These are phyloP conservation scores for Didymella arachidicola DNA, from an alignment of 2,329 filamentous ascomycete genomes.

Conservation along the genomic window DNA sequence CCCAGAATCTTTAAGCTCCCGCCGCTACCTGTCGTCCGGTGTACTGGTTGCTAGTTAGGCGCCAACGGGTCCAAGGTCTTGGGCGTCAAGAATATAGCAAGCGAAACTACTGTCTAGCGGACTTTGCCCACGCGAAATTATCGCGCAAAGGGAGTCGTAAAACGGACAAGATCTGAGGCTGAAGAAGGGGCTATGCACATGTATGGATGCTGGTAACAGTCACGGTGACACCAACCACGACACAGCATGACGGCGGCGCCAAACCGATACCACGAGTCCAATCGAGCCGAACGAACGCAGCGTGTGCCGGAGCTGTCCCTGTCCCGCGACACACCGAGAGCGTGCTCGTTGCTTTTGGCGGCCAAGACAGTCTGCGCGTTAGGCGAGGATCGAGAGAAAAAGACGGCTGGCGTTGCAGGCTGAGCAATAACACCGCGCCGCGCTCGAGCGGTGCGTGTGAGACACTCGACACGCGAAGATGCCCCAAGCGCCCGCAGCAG, in stretches of 20 bases:
- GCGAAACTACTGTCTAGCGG: conserved; percentile 14
- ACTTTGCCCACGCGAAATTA: conserved; percentile 18
- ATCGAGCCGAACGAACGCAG: conserved; percentile 22
- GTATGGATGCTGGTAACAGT: conserved; percentile 39
- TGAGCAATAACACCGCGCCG: conserved; percentile 29
- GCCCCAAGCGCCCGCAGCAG: conserved; percentile 32
- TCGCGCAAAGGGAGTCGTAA: conserved; percentile 6
- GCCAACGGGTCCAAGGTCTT: conserved; percentile 38
- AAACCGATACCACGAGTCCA: conserved; percentile 40
- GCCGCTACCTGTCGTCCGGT: conserved; percentile 20
- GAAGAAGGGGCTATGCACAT: conserved; percentile 23
- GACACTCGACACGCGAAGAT: conserved; percentile 29
- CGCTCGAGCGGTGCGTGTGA: conserved; percentile 29
- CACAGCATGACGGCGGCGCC: conserved; percentile 47
- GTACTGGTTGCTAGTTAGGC: conserved; percentile 30
- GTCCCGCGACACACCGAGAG: conserved; percentile 22
- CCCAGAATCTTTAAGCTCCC: conserved; percentile 2
- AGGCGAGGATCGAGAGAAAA: conserved; percentile 24
- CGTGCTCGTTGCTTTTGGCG: conserved; percentile 23
- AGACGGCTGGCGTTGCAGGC: conserved; percentile 25
- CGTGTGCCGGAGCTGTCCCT: conserved; percentile 12
- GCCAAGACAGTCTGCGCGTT: conserved; percentile 9
- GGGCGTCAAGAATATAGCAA: conserved; percentile 39
- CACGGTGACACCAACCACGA: conserved; percentile 40
- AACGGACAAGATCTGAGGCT: conserved; percentile 7